These are phyloP conservation scores for Aethionema arabicum DNA, from an alignment of 345 rosid species.

Conservation along the genomic window DNA sequence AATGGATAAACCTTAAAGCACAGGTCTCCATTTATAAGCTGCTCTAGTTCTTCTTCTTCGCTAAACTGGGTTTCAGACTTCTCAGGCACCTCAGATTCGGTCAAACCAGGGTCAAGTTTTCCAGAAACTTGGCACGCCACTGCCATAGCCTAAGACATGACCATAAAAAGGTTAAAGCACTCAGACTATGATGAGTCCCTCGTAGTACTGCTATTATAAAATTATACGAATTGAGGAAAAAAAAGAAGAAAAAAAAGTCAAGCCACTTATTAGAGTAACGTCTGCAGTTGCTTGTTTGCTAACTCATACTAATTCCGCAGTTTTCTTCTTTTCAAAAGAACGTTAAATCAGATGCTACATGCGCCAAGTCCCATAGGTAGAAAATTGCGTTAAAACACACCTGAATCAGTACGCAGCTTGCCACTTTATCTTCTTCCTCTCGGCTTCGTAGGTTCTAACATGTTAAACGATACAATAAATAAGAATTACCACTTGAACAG, in stretches of 20 bases:
- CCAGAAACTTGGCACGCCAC: slow-evolving; percentile 68
- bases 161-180: slow-evolving; percentile 1
- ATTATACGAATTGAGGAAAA: not conserved
- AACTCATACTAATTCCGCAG: not conserved
- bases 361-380: slow-evolving; percentile 2
- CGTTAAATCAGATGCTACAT: not conserved
- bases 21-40: slow-evolving; percentile 61
- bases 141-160: slow-evolving; percentile 68
- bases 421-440: slow-evolving; percentile 77
- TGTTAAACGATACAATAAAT: not conserved
- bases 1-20: slow-evolving; percentile 79
- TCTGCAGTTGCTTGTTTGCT: not conserved
- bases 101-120: slow-evolving; percentile 50
- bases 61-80: slow-evolving; percentile 54
- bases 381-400: slow-evolving; percentile 40
- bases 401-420: slow-evolving; percentile 70
- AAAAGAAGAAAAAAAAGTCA: not conserved
- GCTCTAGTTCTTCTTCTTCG: slow-evolving; percentile 77
- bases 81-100: slow-evolving; percentile 53
- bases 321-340: not conserved
- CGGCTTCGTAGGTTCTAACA: slow-evolving; percentile 63
- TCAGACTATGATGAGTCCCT: slow-evolving; percentile 7
- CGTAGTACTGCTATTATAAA: not conserved
- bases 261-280: not conserved
- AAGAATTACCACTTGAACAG: not conserved